These are phyloP conservation scores for Fomitopsis schrenkii DNA, from an alignment of 1,284 basidiomycete genomes.

Conservation along the genomic window DNA sequence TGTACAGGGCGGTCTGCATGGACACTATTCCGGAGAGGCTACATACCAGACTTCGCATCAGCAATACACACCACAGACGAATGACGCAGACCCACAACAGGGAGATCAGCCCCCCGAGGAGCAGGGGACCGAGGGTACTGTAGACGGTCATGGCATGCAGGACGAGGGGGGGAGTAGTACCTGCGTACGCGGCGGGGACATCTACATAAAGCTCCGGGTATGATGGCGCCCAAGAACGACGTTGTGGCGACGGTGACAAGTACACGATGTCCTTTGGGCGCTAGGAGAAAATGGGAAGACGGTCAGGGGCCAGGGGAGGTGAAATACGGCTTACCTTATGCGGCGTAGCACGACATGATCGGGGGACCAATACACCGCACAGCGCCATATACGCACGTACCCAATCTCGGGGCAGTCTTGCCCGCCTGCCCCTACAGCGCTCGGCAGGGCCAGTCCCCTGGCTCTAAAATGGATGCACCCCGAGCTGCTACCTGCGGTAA, in stretches of 20 bases:
- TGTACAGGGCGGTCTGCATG: slow-evolving; percentile 19
- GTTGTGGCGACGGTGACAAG: background rate
- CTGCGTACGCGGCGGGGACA: background rate
- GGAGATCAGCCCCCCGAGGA: slow-evolving; percentile 6
- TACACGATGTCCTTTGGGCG: background rate
- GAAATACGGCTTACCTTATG: background rate
- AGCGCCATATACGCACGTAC: background rate
- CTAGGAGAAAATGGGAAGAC: background rate
- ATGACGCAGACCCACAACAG: background rate
- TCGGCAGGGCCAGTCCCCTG: background rate
- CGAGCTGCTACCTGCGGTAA: background rate
- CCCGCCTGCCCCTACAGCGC: background rate
- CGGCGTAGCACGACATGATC: background rate
- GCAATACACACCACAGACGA: background rate
- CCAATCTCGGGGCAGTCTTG: background rate
- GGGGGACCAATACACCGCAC: background rate
- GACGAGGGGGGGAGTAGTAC: background rate
- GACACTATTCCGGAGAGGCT: slow-evolving; percentile 20
- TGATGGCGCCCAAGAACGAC: background rate
- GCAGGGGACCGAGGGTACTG: slow-evolving; percentile 2
- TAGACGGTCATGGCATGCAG: background rate
- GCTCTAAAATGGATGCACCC: background rate
- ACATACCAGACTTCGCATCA: background rate
- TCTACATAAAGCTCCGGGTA: background rate
- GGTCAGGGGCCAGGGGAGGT: background rate